Conservation (phyloP, 768 basidiomycete species). For the Rhizopogon vinicolor region DNA sequence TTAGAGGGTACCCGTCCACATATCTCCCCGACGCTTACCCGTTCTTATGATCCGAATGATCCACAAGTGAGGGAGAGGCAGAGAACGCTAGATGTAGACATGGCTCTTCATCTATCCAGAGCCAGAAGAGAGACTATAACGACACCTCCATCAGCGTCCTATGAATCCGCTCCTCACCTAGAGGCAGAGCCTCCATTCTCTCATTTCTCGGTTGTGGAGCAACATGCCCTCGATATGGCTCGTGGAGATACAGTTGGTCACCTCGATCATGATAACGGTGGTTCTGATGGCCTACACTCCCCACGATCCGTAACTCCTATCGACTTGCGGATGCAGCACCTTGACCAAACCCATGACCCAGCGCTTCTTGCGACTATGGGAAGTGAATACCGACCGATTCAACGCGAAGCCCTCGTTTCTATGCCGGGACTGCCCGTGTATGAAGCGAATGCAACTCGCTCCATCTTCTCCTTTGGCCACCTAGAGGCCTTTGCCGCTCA, state of each 20-base stretch:
- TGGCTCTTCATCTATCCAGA: constrained; percentile 76
- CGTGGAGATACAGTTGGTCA: constrained; percentile 23
- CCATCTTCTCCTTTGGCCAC: constrained; percentile 63
- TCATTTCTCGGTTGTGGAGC: constrained; percentile 44
- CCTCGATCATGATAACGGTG: constrained; percentile 8
- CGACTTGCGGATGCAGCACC: constrained; percentile 31
- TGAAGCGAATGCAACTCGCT: constrained; percentile 52
- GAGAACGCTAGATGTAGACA: constrained; percentile 90
- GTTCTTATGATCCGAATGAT: constrained; percentile 66
- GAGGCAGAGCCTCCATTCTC: constrained; percentile 32
- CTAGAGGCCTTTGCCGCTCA: constrained; percentile 76
- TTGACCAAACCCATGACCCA: constrained; percentile 46
- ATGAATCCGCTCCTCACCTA: constrained; percentile 22
- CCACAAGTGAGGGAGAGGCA: constrained; percentile 81
- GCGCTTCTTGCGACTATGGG: constrained; percentile 33
- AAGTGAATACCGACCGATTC: constrained; percentile 16
- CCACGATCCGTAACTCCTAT: constrained; percentile 10
- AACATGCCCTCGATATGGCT: constrained; percentile 40
- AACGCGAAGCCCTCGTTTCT: constrained; percentile 21
- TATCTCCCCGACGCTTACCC: constrained; percentile 57
- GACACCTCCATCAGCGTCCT: constrained; percentile 27
- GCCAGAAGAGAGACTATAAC: constrained; percentile 62
- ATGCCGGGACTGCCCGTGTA: constrained; percentile 62
- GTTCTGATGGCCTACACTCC: constrained; percentile 3
- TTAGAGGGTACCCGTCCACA: constrained; percentile 42